Evolutionary conservation across 192 early-diverging fungal species (phyloP).

Genomic region (Umbelopsis ramanniana): DNA sequence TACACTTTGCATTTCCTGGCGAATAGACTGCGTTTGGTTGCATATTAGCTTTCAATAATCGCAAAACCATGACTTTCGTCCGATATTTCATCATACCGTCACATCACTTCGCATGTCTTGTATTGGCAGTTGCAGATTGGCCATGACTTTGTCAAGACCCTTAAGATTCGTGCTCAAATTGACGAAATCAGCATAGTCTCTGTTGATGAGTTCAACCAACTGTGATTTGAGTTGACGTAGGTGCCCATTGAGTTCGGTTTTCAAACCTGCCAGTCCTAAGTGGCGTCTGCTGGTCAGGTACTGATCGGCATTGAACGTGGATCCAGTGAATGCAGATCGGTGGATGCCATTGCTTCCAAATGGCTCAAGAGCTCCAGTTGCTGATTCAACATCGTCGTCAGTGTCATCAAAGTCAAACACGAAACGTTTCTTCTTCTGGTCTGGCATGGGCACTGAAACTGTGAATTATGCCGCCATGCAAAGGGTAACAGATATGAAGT

Average conservation of each 20-base stretch:
- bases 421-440: conserved; percentile 18
- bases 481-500: background rate
- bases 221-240: conserved; percentile 70
- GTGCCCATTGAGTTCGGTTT: conserved; percentile 59
- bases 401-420: conserved; percentile 27
- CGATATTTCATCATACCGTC: conserved; percentile 42
- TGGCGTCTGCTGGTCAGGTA: conserved; percentile 70
- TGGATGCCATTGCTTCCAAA: conserved; percentile 38
- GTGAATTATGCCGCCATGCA: background rate
- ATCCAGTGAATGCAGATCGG: conserved; percentile 30
- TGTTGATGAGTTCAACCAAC: conserved; percentile 78
- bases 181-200: conserved; percentile 83
- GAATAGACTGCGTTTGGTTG: conserved; percentile 48
- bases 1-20: conserved; percentile 51
- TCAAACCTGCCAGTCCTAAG: conserved; percentile 67
- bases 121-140: conserved; percentile 61
- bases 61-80: background rate
- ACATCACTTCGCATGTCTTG: conserved; percentile 64
- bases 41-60: background rate
- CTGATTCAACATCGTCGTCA: conserved; percentile 32
- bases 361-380: conserved; percentile 20
- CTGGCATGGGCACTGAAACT: background rate
- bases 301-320: conserved; percentile 59
- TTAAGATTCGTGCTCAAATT: conserved; percentile 78
- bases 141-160: conserved; percentile 71